Evolutionary conservation across 169 alveolate genomes (phyloP).

Genomic region (Amoebophrya sp.): DNA sequence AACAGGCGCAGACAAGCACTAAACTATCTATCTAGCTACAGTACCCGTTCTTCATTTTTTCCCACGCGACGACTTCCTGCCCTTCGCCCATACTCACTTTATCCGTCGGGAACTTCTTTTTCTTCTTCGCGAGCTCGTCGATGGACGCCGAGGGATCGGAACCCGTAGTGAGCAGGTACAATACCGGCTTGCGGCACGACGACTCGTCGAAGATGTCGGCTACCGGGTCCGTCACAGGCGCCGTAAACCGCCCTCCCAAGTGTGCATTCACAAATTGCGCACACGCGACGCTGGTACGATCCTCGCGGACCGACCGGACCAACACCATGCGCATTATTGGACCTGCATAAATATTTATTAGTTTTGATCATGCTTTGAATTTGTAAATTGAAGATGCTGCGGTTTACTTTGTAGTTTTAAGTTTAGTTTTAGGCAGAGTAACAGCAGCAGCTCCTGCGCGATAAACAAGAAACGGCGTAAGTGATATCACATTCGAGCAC

Average conservation of each 20-base stretch:
- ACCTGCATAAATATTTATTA: too few relatives aligned
- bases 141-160: conserved; percentile 84
- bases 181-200: conserved; percentile 62
- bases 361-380: too few relatives aligned
- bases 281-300: conserved; percentile 76
- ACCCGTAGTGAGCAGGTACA: conserved; percentile 78
- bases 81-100: conserved; percentile 92
- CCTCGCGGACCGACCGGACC: conserved; percentile 82
- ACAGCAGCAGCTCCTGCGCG: too few relatives aligned
- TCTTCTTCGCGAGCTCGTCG: conserved; percentile 83
- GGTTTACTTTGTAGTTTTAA: too few relatives aligned
- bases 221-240: conserved; percentile 77
- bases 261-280: conserved; percentile 62
- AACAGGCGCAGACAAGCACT: too few relatives aligned
- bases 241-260: conserved; percentile 65
- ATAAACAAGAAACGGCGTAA: too few relatives aligned
- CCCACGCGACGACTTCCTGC: conserved; percentile 71
- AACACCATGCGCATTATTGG: too few relatives aligned
- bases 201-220: conserved; percentile 72
- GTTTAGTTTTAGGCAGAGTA: too few relatives aligned
- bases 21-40: too few relatives aligned
- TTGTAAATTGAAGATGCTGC: too few relatives aligned
- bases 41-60: conserved; percentile 65
- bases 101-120: conserved; percentile 76
- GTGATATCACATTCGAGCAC: too few relatives aligned